Base-by-base conservation (phyloP, 495 filamentous ascomycete genomes). In the Hyaloscypha variabilis region DNA sequence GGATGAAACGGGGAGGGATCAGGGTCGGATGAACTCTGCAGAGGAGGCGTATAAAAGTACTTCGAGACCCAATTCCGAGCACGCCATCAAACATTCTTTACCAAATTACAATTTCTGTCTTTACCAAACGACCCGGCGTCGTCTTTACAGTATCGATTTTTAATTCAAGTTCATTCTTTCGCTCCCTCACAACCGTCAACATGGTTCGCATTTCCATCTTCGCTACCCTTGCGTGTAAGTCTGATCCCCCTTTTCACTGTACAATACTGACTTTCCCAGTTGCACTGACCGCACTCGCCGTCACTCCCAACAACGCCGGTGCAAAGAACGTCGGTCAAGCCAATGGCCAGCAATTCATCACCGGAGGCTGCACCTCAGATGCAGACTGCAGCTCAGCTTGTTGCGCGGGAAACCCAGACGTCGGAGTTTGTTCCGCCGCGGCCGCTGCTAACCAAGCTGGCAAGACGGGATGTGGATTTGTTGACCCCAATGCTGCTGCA, bases 301-400 rank as follows among this genome's bases (percentile, higher is more conserved):
- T 78, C 63, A 78, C 73, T 2, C 78, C 78, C 54, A 80, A 79
- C 71, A 71, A 76, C 64, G 77, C 77, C 21, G 77, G 76, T 34
- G 74, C 77, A 55, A 72, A 72, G 58, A 72, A 87, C 69, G 82
- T 85, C 60, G 83, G 83, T 31, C 73, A 77, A 60, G 83, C 81
- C 60, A 78, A 78, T 51, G 82, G 76, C 21, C 64, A 74, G 23
- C 82, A 85, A 69, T 86, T 83, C 75, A 82, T 83, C 67, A 81
- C 81, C 34, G 74, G 74, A 30, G 78, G 81, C 52, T 83, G 81
- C 64, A 77, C 78, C 53, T 77, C 78, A 30, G 74, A 79, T 57
- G 76, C 78, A 49, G 76, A 81, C 62, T 81, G 79, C 73, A 57
- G 52, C 25, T 76, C 74, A 19, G 75, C 62, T n/a, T 81, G 79